A percentile compares a stretch with the other conserved stretches of the same genome.
Conservation (phyloP, 306 rosid species). For the Pterocarpus santalinus region DNA sequence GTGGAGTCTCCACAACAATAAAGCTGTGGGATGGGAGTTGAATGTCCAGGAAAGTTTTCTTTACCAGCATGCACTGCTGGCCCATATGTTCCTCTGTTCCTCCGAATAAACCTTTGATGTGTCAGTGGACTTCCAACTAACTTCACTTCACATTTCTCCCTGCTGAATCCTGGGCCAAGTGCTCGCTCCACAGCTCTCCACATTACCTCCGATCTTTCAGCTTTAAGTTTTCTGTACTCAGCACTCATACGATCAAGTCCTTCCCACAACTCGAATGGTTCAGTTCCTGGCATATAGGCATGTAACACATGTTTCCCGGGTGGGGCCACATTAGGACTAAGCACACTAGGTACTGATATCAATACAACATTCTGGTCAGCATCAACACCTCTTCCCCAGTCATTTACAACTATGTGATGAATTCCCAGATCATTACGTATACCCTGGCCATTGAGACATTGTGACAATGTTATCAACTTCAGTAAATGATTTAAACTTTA, state of each 20-base stretch:
- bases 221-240: slow-evolving; percentile 85
- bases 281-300: slow-evolving; percentile 94
- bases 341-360: slow-evolving; percentile 90
- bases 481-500: slow-evolving; percentile 5
- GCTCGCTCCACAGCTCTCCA: slow-evolving; percentile 93
- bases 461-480: slow-evolving; percentile 13
- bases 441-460: slow-evolving; percentile 54
- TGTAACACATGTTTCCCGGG: slow-evolving; percentile 86
- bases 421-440: slow-evolving; percentile 76
- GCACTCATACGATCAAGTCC: slow-evolving; percentile 82
- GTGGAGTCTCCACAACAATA: slow-evolving; percentile 95
- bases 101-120: slow-evolving; percentile 76
- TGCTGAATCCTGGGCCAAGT: slow-evolving; percentile 73
- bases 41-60: slow-evolving; percentile 76
- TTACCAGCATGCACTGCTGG: slow-evolving; percentile 83
- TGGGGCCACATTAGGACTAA: slow-evolving; percentile 84
- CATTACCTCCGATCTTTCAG: slow-evolving; percentile 91
- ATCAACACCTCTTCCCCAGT: slow-evolving; percentile 95
- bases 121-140: slow-evolving; percentile 86
- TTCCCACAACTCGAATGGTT: slow-evolving; percentile 86
- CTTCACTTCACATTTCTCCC: slow-evolving; percentile 91
- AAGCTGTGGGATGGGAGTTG: slow-evolving; percentile 77
- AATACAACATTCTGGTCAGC: slow-evolving; percentile 94
- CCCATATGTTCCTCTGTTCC: slow-evolving; percentile 80
- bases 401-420: slow-evolving; percentile 95